phyloP scores from a whole-genome alignment of 306 rosid genomes.

The Cajanus cajan region DNA sequence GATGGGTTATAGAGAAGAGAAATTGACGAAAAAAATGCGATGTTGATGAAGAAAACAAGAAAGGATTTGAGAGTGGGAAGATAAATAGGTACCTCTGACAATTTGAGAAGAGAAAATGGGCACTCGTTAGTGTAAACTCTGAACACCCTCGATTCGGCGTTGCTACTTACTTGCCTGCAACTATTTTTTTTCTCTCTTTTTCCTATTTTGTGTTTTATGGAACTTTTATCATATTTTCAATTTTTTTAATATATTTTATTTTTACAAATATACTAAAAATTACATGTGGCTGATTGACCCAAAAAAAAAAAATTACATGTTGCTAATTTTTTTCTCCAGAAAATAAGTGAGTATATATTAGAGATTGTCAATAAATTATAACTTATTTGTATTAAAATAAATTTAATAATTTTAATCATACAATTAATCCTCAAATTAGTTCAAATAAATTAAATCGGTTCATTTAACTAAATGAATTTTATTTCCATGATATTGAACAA shows the following conservation, averaged over 20 bases:
- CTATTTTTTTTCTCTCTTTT: too few species aligned
- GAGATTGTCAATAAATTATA: background rate
- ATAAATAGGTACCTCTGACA: constrained; percentile 18
- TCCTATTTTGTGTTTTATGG: too few species aligned
- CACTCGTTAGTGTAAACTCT: background rate
- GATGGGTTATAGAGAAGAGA: background rate
- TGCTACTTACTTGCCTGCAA: background rate
- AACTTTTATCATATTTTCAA: background rate
- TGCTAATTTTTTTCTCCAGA: background rate
- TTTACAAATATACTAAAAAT: background rate
- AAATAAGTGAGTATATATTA: background rate
- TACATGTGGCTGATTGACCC: background rate
- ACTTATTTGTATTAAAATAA: too few species aligned
- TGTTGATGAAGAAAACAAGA: background rate
- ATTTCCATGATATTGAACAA: background rate
- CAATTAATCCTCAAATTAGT: background rate
- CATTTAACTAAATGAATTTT: background rate
- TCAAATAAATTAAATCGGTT: background rate
- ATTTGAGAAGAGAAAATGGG: background rate
- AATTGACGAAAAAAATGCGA: background rate
- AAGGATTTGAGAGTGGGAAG: background rate
- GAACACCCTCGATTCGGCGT: background rate
- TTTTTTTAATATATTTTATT: background rate
- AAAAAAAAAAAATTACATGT: background rate
- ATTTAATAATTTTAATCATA: background rate